phyloP scores from a whole-genome alignment of 805 yeast genomes.

The Clavispora fructus region DNA sequence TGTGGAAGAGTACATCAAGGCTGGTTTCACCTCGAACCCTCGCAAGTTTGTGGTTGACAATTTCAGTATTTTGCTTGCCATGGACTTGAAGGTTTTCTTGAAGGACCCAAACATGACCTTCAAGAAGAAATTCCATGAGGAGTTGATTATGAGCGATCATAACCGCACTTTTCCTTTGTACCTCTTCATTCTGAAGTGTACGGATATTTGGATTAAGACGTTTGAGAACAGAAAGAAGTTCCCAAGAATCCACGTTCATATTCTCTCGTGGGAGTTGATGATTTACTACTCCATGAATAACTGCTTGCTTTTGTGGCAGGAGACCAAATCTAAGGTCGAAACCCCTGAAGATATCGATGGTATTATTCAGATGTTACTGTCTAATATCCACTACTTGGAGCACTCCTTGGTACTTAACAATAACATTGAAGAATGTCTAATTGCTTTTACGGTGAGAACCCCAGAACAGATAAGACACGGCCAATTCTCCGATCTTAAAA shows the following conservation, averaged over 20 bases:
- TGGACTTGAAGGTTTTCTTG: conserved; percentile 51
- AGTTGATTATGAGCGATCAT: conserved; percentile 54
- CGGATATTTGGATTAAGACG: conserved; percentile 32
- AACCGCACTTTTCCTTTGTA: conserved; percentile 47
- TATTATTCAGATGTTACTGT: conserved; percentile 40
- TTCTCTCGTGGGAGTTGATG: conserved; percentile 49
- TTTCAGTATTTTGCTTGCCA: conserved; percentile 46
- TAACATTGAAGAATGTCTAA: conserved; percentile 42
- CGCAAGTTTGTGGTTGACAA: conserved; percentile 36
- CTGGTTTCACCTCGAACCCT: conserved; percentile 45
- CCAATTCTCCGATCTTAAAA: conserved; percentile 46
- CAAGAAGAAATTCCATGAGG: conserved; percentile 59
- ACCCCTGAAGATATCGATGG: conserved; percentile 47
- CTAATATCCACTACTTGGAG: conserved; percentile 27
- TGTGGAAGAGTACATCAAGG: conserved; percentile 39
- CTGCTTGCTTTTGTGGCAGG: conserved; percentile 60
- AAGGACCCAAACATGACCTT: conserved; percentile 55
- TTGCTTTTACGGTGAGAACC: conserved; percentile 33
- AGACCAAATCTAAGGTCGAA: conserved; percentile 45
- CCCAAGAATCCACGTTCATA: conserved; percentile 35
- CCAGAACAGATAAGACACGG: conserved; percentile 48
- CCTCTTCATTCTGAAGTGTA: conserved; percentile 29
- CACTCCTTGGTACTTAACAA: conserved; percentile 13
- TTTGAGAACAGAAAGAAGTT: conserved; percentile 25
- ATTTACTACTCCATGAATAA: conserved; percentile 53